Evolutionary conservation across 805 yeast genomes (phyloP), one percentile per base, ranked within the genome.

Genomic region (Nakazawaea peltata): DNA sequence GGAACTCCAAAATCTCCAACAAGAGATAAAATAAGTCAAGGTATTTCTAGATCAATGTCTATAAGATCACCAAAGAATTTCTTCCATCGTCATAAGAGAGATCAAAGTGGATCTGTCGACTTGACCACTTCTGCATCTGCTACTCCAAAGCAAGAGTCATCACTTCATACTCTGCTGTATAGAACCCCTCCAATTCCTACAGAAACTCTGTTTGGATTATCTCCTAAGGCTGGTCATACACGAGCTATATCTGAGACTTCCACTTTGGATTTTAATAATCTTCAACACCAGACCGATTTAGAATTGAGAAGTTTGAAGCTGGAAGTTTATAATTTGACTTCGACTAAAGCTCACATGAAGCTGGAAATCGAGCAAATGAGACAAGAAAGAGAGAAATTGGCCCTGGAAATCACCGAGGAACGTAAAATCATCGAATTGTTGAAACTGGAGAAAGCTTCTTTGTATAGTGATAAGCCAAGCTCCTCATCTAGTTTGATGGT

Each of bases 361-460:
- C 61, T 57, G 28, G 86, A 81, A 26, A 63, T 81, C 11, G 68
- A 63, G 32, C 67, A 59, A 14, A 57, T 86, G 42, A 65, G 57
- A 21, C 41, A 46, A 1, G 67, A 69, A 31, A 78, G 70, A 54
- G 61, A 58, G 23, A 53, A 57, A 13, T 54, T 85, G 34, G 57
- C 55, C 31, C 41, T 45, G 13, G 84, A 77, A 36, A 56, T 78
- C 10, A 6, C 14, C 2, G 56, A 47, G 4, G 44, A 41, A 33
- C 42, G 43, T 12, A 30, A 35, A n/a, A 26, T 16, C 10, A 33
- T 44, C 14, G 43, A 38, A 30, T 47, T 37, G 16, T 35, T 45
- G 30, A 47, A 47, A 18, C 22, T 13, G 27, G 37, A 33, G 6
- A 34, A 22, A 23, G 26, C 26, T 13, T 31, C 32, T 9, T 13